phyloP scores from a whole-genome alignment of 495 filamentous ascomycete species.

The Annulohypoxylon maeteangense region DNA sequence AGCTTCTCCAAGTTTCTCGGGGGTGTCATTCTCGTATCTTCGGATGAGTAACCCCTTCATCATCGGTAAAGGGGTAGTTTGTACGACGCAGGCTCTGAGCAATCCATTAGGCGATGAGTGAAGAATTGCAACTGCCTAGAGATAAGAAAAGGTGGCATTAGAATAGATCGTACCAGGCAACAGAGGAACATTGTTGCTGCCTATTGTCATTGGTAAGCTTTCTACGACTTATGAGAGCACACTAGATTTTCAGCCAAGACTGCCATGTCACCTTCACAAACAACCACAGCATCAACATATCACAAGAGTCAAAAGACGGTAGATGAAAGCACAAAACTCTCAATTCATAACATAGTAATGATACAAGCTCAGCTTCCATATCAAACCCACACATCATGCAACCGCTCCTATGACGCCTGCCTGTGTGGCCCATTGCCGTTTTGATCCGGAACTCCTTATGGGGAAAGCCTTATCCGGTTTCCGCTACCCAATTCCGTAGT shows the following conservation, averaged over 20 bases:
- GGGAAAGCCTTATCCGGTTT: constrained; percentile 36
- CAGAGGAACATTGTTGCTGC: neutral
- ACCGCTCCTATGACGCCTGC: constrained; percentile 35
- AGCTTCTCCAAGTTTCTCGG: neutral
- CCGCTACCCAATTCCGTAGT: constrained; percentile 27
- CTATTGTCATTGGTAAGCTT: neutral
- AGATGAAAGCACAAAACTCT: constrained; percentile 22
- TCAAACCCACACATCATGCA: constrained; percentile 28
- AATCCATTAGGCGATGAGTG: neutral
- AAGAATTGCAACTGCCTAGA: neutral
- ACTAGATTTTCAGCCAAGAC: neutral
- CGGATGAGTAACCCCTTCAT: neutral
- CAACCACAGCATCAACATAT: neutral
- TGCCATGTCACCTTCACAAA: neutral
- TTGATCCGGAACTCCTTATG: constrained; percentile 38
- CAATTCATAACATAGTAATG: constrained; percentile 35
- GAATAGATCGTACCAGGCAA: neutral
- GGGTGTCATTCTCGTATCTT: neutral
- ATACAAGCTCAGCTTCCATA: constrained; percentile 41
- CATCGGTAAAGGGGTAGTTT: neutral
- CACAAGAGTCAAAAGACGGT: constrained; percentile 2
- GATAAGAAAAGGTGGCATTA: neutral
- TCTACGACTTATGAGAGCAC: neutral
- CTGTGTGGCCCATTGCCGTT: constrained; percentile 25
- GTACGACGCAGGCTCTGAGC: neutral